These are phyloP conservation scores for Zymoseptoria brevis DNA, from an alignment of 2,329 filamentous ascomycete genomes.

Conservation along the genomic window DNA sequence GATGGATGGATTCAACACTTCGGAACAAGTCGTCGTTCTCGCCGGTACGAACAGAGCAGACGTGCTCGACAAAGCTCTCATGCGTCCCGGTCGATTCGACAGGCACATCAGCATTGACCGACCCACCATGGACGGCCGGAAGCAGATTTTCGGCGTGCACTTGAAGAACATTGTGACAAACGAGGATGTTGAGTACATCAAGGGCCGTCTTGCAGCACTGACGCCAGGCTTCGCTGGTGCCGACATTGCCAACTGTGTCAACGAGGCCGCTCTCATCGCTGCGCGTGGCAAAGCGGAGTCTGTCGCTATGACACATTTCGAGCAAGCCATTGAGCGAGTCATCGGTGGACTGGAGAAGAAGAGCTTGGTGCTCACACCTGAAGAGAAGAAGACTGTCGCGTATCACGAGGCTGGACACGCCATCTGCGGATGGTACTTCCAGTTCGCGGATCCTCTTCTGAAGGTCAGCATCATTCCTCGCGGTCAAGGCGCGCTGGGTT, in stretches of 20 bases:
- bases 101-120: slow-evolving; percentile 91
- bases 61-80: slow-evolving; percentile 86
- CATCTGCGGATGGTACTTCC: slow-evolving; percentile 97
- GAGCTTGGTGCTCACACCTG: slow-evolving; percentile 82
- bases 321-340: slow-evolving; percentile 94
- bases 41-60: slow-evolving; percentile 95
- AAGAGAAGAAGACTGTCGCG: slow-evolving; percentile 91
- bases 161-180: slow-evolving; percentile 88
- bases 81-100: slow-evolving; percentile 95
- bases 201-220: slow-evolving; percentile 80
- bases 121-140: slow-evolving; percentile 92
- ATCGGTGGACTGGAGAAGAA: slow-evolving; percentile 96
- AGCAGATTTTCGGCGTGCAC: slow-evolving; percentile 94
- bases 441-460: slow-evolving; percentile 89
- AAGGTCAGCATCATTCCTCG: slow-evolving; percentile 99
- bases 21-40: slow-evolving; percentile 91
- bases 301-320: slow-evolving; percentile 85
- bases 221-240: slow-evolving; percentile 96
- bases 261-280: slow-evolving; percentile 92
- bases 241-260: slow-evolving; percentile 97
- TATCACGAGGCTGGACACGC: slow-evolving; percentile 98
- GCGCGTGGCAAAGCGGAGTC: slow-evolving; percentile 72
- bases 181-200: slow-evolving; percentile 79
- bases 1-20: slow-evolving; percentile 98
- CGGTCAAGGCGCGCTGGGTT: slow-evolving; percentile 85